A percentile compares a stretch with the other conserved stretches of the same genome.
These are phyloP conservation scores for Echria macrotheca DNA, from an alignment of 495 filamentous ascomycete species.

Conservation along the genomic window DNA sequence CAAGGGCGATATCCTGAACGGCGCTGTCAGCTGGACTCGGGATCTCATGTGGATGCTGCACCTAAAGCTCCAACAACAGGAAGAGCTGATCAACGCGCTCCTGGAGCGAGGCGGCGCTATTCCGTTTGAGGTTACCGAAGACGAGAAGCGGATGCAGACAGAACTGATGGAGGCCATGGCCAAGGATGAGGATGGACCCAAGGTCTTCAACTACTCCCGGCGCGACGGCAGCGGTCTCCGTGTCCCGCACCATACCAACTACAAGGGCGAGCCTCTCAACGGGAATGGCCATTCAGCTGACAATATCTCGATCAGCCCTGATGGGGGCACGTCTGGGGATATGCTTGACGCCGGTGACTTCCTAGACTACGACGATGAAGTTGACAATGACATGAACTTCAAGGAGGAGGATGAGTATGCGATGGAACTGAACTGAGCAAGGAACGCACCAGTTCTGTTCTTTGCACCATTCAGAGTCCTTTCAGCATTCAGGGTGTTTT, in stretches of 20 bases:
- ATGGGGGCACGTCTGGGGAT: conserved; percentile 53
- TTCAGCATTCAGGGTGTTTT: too few relatives aligned
- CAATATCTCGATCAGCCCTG: conserved; percentile 60
- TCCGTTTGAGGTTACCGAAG: conserved; percentile 82
- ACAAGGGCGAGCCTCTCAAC: conserved; percentile 71
- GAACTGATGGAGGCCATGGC: conserved; percentile 82
- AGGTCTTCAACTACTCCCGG: conserved; percentile 70
- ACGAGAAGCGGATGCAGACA: conserved; percentile 89
- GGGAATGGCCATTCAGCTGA: conserved; percentile 32
- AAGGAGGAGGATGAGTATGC: conserved; percentile 89
- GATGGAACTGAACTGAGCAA: conserved; percentile 55
- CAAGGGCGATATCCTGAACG: conserved; percentile 97
- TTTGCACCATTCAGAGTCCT: too few relatives aligned
- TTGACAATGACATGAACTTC: conserved; percentile 57
- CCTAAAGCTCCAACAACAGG: conserved; percentile 79
- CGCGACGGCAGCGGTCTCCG: conserved; percentile 78
- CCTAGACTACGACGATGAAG: conserved; percentile 65
- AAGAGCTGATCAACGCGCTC: conserved; percentile 72
- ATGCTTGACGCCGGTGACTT: conserved; percentile 54
- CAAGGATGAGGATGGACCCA: conserved; percentile 58
- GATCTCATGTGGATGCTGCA: conserved; percentile 97
- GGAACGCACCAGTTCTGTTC: too few relatives aligned
- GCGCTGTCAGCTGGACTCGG: conserved; percentile 91
- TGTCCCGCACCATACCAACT: conserved; percentile 88
- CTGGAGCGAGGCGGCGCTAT: conserved; percentile 62